Percentiles rank a stretch among this genome's conserved stretches.
Evolutionary conservation across 1,139 yeast genomes (phyloP).

Genomic region (Meyerozyma carpophila): DNA sequence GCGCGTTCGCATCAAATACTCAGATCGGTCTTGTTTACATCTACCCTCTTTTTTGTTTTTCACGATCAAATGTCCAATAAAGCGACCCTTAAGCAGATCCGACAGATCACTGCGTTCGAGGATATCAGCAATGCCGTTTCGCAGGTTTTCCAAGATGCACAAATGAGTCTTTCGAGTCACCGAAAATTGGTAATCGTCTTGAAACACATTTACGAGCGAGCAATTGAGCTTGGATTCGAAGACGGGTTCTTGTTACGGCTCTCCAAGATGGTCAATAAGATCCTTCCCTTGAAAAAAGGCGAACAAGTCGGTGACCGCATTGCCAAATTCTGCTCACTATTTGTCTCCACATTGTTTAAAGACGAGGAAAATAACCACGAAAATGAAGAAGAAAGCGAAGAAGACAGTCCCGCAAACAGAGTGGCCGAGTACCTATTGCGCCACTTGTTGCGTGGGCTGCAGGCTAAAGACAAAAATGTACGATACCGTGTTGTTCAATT

Average conservation of each 20-base stretch:
- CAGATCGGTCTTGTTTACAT: neutral
- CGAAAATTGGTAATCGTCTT: slow-evolving; percentile 64
- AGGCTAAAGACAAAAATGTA: slow-evolving; percentile 70
- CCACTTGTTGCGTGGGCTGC: slow-evolving; percentile 70
- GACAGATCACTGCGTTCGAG: slow-evolving; percentile 15
- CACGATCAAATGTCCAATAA: neutral
- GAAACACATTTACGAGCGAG: slow-evolving; percentile 52
- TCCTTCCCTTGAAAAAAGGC: slow-evolving; percentile 63
- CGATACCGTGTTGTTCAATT: slow-evolving; percentile 79
- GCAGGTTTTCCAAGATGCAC: slow-evolving; percentile 79
- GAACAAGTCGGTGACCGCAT: slow-evolving; percentile 75
- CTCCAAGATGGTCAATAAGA: slow-evolving; percentile 55
- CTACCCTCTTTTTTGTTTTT: neutral
- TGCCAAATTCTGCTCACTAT: slow-evolving; percentile 67
- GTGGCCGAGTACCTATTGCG: slow-evolving; percentile 61
- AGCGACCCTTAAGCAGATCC: neutral
- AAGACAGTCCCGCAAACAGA: slow-evolving; percentile 37
- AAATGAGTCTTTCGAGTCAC: slow-evolving; percentile 67
- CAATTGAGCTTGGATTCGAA: slow-evolving; percentile 47
- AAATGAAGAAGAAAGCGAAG: slow-evolving; percentile 12
- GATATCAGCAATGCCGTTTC: slow-evolving; percentile 46
- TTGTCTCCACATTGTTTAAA: slow-evolving; percentile 47
- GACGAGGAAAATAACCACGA: slow-evolving; percentile 21
- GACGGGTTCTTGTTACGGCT: slow-evolving; percentile 58
- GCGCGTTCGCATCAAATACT: neutral